phyloP scores from a whole-genome alignment of 331 rosid genomes.

The Telfairia occidentalis region DNA sequence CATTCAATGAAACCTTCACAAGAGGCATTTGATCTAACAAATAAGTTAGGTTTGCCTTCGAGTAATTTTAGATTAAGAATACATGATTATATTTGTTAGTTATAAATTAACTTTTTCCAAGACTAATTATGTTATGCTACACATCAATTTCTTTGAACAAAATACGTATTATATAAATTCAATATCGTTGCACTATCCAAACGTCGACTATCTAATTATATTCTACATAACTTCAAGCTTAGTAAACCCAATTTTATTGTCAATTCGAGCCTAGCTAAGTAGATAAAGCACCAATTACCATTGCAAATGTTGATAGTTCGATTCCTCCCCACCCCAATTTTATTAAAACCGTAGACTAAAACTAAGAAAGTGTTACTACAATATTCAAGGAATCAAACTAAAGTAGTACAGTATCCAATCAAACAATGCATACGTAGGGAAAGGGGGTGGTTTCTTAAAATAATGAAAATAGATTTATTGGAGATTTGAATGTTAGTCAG shows the following conservation, averaged over 20 bases:
- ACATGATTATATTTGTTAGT: neutral
- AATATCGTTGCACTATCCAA: too few relatives aligned
- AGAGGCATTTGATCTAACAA: neutral
- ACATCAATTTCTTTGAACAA: too few relatives aligned
- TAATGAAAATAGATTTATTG: neutral
- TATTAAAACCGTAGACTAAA: neutral
- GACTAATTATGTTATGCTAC: too few relatives aligned
- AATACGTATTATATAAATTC: too few relatives aligned
- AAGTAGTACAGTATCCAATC: neutral
- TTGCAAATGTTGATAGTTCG: too few relatives aligned
- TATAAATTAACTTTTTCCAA: neutral
- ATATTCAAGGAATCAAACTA: neutral
- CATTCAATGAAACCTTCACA: too few relatives aligned
- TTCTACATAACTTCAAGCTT: too few relatives aligned
- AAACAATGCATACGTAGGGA: neutral
- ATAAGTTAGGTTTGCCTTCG: neutral
- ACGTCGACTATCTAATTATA: too few relatives aligned
- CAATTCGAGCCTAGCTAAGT: too few relatives aligned
- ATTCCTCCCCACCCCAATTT: neutral
- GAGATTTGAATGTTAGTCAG: constrained; percentile 2
- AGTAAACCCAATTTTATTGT: too few relatives aligned
- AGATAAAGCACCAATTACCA: too few relatives aligned
- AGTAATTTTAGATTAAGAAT: neutral
- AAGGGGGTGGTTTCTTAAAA: neutral
- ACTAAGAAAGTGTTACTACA: neutral